phyloP scores from a whole-genome alignment of 2,329 filamentous ascomycete genomes.

The Parafenestella ontariensis region DNA sequence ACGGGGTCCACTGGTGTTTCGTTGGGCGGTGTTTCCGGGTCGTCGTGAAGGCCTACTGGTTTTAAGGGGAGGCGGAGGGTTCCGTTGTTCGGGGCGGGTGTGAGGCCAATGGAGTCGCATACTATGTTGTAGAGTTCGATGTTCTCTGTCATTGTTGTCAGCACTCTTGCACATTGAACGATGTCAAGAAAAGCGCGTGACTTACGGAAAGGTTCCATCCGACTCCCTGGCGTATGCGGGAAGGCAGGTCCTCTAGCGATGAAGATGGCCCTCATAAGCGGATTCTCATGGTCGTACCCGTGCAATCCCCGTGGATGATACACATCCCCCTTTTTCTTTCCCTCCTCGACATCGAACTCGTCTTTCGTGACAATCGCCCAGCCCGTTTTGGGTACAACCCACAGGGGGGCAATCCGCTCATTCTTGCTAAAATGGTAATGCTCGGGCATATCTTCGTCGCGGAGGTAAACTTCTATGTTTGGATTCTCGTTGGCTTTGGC shows the following conservation, averaged over 20 bases:
- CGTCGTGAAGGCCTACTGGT: conserved; percentile 66
- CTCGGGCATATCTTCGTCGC: conserved; percentile 86
- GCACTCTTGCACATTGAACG: conserved; percentile 10
- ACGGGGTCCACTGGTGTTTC: conserved; percentile 64
- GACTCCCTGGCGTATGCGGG: conserved; percentile 81
- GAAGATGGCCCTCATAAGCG: conserved; percentile 95
- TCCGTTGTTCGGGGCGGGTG: conserved; percentile 82
- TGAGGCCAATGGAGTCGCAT: conserved; percentile 82
- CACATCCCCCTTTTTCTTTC: conserved; percentile 65
- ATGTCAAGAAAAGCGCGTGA: conserved; percentile 23
- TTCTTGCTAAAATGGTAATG: conserved; percentile 92
- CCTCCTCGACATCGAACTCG: conserved; percentile 78
- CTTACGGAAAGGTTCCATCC: conserved; percentile 82
- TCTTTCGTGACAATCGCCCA: conserved; percentile 87
- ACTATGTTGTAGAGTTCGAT: conserved; percentile 94
- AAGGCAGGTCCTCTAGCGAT: conserved; percentile 92
- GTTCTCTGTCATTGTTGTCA: conserved; percentile 71
- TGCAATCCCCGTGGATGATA: conserved; percentile 88
- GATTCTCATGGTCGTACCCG: conserved; percentile 93
- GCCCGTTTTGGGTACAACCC: conserved; percentile 90
- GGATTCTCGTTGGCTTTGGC: conserved; percentile 67
- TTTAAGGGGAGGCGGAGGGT: conserved; percentile 77
- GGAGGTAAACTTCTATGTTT: conserved; percentile 85
- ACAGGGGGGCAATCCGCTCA: conserved; percentile 88
- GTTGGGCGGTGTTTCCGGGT: conserved; percentile 53